phyloP scores from a whole-genome alignment of 2,329 filamentous ascomycete species.

The Hypoxylon sp. region DNA sequence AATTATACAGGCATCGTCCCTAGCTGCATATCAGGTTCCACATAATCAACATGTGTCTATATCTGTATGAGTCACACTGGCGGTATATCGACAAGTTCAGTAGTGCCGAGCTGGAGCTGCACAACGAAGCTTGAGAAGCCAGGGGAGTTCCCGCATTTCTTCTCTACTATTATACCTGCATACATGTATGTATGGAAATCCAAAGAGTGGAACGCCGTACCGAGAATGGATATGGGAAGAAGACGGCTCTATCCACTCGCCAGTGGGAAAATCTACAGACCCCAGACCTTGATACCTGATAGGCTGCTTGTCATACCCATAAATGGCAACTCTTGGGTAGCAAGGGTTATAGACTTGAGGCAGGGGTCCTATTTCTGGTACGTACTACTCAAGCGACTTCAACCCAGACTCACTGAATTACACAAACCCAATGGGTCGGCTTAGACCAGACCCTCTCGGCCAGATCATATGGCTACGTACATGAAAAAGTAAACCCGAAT shows the following conservation, averaged over 20 bases:
- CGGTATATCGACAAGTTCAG: constrained; percentile 21
- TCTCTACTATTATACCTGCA: neutral
- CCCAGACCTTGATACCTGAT: constrained; percentile 36
- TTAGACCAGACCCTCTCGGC: constrained; percentile 26
- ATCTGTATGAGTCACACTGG: constrained; percentile 45
- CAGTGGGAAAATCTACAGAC: no score
- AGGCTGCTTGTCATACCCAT: constrained; percentile 32
- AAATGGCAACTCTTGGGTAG: no score
- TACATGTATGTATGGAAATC: constrained; percentile 5
- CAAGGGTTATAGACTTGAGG: constrained; percentile 20
- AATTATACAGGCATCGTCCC: constrained; percentile 21
- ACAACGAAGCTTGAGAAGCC: constrained; percentile 9
- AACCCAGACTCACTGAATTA: constrained; percentile 28
- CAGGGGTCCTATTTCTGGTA: constrained; percentile 36
- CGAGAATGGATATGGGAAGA: constrained; percentile 19
- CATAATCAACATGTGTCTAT: constrained; percentile 37
- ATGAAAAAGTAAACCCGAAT: constrained; percentile 36
- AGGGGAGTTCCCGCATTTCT: constrained; percentile 13
- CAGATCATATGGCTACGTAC: constrained; percentile 35
- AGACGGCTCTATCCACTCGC: constrained; percentile 31
- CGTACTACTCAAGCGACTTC: constrained; percentile 32
- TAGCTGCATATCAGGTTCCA: constrained; percentile 28
- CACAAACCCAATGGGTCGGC: constrained; percentile 23
- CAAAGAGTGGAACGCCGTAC: constrained; percentile 32
- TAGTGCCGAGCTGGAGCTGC: no score